Base-by-base conservation (phyloP, 2,329 filamentous ascomycete genomes). In the Fusarium protoensiforme region DNA sequence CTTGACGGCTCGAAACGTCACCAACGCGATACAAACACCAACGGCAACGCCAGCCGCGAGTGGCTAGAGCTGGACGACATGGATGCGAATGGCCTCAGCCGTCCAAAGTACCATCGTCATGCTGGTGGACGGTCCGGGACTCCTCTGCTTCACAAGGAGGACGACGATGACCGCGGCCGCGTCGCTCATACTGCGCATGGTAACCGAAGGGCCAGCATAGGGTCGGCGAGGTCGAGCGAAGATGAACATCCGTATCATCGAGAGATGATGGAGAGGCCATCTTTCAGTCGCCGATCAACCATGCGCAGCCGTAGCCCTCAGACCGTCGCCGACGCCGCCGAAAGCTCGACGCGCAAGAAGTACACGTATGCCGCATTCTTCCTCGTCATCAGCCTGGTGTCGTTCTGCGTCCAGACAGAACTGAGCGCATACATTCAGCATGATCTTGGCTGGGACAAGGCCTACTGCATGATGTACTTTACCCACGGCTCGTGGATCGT, bases 391-490 rank as follows among this genome's bases (percentile, higher is more conserved):
- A 96, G 93, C 80, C 87, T 99, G 79, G 85, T 97, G 67, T 93
- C 93, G 79, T 99, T 99, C 81, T 94, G 94, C 56, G 87, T 98
- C 7, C 96, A 99, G 88, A 98, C 96, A 5, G 96, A 98, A 86
- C 94, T 97, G 62, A 96, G 95, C 13, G 92, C 97, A 11, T 95
- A 98, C 84, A 96, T 99, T 69, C 96, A 98, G 85, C 92, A 96
- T 81, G 92, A 96, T 68, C 84, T 98, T 72, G 91, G 93, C 72
- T 99, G 96, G 96, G 91, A 97, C 84, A 99, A 99, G 86, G 94
- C 96, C n/a, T 99, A 98, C 85, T 97, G 94, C 87, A 99, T 99
- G 96, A 90, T 99, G 87, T 98, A 97, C 84, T 88, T 99, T 74
- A 99, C 96, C 13, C 96, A 99, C 84, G 93, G 96, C 64, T 98